These are phyloP conservation scores for Dactylis glomerata DNA, from an alignment of 176 grass and related monocot species.

Conservation along the genomic window DNA sequence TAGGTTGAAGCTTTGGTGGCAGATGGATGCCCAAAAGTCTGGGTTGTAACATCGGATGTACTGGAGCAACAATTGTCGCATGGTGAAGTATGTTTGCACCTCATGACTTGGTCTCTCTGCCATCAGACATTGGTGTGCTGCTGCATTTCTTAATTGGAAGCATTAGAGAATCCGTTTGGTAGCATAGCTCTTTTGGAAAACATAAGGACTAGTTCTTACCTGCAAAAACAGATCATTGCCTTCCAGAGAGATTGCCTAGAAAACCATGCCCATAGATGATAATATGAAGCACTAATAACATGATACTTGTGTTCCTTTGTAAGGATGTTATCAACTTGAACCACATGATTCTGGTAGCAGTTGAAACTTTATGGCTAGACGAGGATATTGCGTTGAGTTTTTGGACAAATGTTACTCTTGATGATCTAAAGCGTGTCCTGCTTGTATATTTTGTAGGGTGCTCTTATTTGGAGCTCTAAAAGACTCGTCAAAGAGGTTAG, in stretches of 20 bases:
- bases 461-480: slow-evolving; percentile 92
- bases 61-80: slow-evolving; percentile 74
- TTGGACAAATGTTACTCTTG: background rate
- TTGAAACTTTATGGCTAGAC: background rate
- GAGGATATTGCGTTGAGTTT: background rate
- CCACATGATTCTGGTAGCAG: background rate
- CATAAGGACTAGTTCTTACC: background rate
- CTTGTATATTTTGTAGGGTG: slow-evolving; percentile 48
- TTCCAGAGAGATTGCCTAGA: background rate
- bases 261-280: background rate
- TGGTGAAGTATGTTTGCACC: slow-evolving; percentile 50
- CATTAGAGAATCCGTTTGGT: background rate
- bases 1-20: slow-evolving; percentile 87
- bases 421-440: background rate
- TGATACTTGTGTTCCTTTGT: background rate
- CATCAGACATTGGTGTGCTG: slow-evolving; percentile 1
- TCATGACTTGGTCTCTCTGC: background rate
- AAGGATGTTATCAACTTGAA: background rate
- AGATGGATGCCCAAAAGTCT: slow-evolving; percentile 80
- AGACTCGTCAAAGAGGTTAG: slow-evolving; percentile 82
- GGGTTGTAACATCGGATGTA: slow-evolving; percentile 87
- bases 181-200: background rate
- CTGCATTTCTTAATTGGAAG: background rate
- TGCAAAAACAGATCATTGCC: background rate
- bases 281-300: background rate